Evolutionary conservation across 2,329 filamentous ascomycete species (phyloP).

Genomic region (Cladosporium sp.): DNA sequence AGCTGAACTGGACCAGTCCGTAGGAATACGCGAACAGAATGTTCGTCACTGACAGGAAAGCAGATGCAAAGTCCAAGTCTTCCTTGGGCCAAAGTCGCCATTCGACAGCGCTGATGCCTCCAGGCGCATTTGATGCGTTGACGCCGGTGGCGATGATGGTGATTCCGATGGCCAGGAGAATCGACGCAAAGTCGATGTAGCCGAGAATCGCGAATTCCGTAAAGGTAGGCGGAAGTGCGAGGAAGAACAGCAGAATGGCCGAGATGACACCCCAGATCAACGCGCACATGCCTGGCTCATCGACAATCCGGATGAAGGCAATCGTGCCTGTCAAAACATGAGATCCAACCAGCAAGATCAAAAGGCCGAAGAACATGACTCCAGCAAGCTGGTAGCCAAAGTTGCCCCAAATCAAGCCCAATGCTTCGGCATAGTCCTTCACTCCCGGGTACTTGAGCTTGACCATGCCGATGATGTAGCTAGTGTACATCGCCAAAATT

Average conservation of each 20-base stretch:
- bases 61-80: slow-evolving; percentile 78
- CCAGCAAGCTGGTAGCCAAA: slow-evolving; percentile 70
- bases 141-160: slow-evolving; percentile 74
- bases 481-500: slow-evolving; percentile 61
- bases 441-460: slow-evolving; percentile 51
- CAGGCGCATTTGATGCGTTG: slow-evolving; percentile 45
- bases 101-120: slow-evolving; percentile 67
- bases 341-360: slow-evolving; percentile 89
- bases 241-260: slow-evolving; percentile 58
- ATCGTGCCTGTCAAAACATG: slow-evolving; percentile 72
- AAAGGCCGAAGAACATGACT: slow-evolving; percentile 89
- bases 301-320: slow-evolving; percentile 53
- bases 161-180: slow-evolving; percentile 80
- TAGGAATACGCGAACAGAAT: slow-evolving; percentile 77
- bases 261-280: slow-evolving; percentile 46
- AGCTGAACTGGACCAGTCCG: slow-evolving; percentile 92
- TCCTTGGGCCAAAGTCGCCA: slow-evolving; percentile 60
- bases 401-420: slow-evolving; percentile 49
- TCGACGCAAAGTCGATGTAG: slow-evolving; percentile 85
- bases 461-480: slow-evolving; percentile 63
- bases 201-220: slow-evolving; percentile 77
- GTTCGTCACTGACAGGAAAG: slow-evolving; percentile 92
- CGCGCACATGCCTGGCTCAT: slow-evolving; percentile 40
- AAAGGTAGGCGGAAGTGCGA: slow-evolving; percentile 84
- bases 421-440: slow-evolving; percentile 47